These are phyloP conservation scores for Apium graveolens DNA, from an alignment of 129 eudicot species.

Conservation along the genomic window DNA sequence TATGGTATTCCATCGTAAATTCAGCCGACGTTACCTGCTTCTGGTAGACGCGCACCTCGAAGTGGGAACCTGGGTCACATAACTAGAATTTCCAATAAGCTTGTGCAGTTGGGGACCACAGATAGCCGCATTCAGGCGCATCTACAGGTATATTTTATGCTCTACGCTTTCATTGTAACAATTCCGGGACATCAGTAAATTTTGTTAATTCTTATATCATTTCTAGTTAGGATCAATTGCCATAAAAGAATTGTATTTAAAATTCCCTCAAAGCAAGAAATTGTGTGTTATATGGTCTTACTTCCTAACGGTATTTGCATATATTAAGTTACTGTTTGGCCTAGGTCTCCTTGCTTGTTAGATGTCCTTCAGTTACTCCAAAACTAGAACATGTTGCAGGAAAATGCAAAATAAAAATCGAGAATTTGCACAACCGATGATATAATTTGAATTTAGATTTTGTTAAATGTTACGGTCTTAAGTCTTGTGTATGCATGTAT, in stretches of 20 bases:
- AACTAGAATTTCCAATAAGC: conserved; percentile 70
- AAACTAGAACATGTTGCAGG: neutral
- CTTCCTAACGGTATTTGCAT: neutral
- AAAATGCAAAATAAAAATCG: neutral
- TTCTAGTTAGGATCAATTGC: neutral
- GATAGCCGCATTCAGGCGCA: conserved; percentile 47
- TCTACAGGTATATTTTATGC: conserved; percentile 40
- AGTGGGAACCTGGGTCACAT: conserved; percentile 74
- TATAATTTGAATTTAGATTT: neutral
- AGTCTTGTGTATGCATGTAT: neutral
- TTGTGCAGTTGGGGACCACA: conserved; percentile 52
- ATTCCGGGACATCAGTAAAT: neutral
- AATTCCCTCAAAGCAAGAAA: neutral
- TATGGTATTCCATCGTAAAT: neutral
- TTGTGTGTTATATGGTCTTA: neutral
- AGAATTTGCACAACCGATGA: neutral
- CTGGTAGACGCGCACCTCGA: conserved; percentile 50
- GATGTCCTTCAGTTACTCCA: neutral
- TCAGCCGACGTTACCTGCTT: conserved; percentile 70
- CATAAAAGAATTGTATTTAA: neutral
- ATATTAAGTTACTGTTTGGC: neutral
- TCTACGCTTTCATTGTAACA: neutral
- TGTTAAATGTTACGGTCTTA: neutral
- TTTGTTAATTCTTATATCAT: neutral
- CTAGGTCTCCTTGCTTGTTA: neutral